Evolutionary conservation across 768 basidiomycete species (phyloP), one percentile per base, ranked within the genome.

Genomic region (Leccinum uliginosum): DNA sequence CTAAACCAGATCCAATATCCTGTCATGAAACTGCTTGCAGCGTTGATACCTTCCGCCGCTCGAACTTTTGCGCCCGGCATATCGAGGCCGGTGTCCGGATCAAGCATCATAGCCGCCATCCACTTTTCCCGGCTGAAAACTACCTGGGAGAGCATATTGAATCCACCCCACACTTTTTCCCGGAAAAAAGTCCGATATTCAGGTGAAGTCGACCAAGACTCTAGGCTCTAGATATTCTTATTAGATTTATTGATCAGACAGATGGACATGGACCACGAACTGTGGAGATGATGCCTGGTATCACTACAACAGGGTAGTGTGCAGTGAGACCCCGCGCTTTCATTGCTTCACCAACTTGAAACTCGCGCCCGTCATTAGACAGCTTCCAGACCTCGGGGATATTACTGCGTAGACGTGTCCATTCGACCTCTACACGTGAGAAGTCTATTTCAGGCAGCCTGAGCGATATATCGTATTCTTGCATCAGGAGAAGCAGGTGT

Each of bases 1-100:
- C 23, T 74, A 53, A 65, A 86, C 92, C 93, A 96, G 53, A 96
- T 84, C 95, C 94, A 98, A 68, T 94, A 99, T 1, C 95, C 93
- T 67, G 87, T 85, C 55, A 93, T 83, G 62, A 92, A 88, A 62
- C 79, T 86, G 60, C 88, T 90, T 3, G 93, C 94, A 0, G 93
- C 93, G 66, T 92, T 89, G 21, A 96, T 84, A 0, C 95, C 95
- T 71, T 97, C 91, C 0, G 92, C 93, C 12, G 95, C 92, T 34
- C 96, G 80, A 56, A 98, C 84, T 70, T 93, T 97, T 46, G 83
- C 84, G 15, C 84, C 87, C 0, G 85, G 82, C 3, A 92, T 90
- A 66, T 99, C 96, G 6, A 99, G 78, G 0, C 96, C 96, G 0
- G 95, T 97, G 17, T 86, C 77, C 0, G 91, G 88, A 70, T 99